Evolutionary conservation across 2,329 filamentous ascomycete species (phyloP), one percentile per base, ranked within the genome.

Genomic region (Elsinoe necatrix): DNA sequence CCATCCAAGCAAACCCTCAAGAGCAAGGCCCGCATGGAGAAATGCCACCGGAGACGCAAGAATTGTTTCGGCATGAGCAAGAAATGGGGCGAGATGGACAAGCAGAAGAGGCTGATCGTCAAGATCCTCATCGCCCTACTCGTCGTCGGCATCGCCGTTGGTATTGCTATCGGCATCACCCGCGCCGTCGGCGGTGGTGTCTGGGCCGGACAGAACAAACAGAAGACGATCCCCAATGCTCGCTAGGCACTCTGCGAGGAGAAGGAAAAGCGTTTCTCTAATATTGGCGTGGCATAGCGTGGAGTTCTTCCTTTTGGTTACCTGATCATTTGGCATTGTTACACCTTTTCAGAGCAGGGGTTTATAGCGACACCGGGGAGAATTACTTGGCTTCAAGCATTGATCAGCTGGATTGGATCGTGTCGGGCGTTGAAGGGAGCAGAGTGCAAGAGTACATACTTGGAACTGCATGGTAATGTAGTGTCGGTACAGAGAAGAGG

Each of bases 181-280:
- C 67, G 70, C 45, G 75, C 75, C 14, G 75, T 77, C 2, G 72
- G 75, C 57, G 75, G 75, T 35, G 72, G 72, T 47, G 74, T 77
- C 42, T 77, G 72, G 67, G 67, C 69, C 25, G 66, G 67, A 55
- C 63, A 72, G 18, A 72, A 71, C 54, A 64, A 67, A 61, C 67
- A 63, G 57, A 67, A 66, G 64, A 37, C 43, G 35, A 60, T 61
- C 20, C 57, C 57, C 6, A 31, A n/a, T 34, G 16, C 18, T 20
- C 16, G 25, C 11, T 58, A 43, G 27, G 23, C 27, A 29, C n/a
- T 16, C 1, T 37, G 5, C 14, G 34, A 37, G 9, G 45, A 31
- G 25, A 25, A 34, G 29, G 34, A 18, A 35, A 37, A 23, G 12
- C n/a, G 25, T 34, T 35, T 39, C n/a, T 29, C n/a, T 48, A 23